Evolutionary conservation across 202 grass and related monocot species (phyloP).

Genomic region (Schoenoplectus triqueter): DNA sequence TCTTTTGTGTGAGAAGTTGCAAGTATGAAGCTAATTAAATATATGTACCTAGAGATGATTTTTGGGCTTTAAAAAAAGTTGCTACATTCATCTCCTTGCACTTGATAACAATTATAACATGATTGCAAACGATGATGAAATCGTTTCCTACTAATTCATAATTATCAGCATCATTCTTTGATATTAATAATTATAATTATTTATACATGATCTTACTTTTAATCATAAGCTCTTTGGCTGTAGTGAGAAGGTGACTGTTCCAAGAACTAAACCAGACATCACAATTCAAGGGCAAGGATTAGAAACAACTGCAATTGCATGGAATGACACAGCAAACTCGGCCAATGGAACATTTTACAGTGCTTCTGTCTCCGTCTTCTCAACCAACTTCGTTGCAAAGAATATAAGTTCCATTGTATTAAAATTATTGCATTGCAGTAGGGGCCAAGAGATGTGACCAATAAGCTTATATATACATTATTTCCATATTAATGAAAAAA

Average conservation of each 20-base stretch:
- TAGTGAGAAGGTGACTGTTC: conserved; percentile 85
- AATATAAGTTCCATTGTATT: conserved; percentile 94
- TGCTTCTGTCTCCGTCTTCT: conserved; percentile 59
- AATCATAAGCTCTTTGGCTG: not conserved
- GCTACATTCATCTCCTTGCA: not conserved
- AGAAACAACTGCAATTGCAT: conserved; percentile 61
- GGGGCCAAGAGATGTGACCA: not conserved
- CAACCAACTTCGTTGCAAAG: conserved; percentile 60
- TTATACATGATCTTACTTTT: not conserved
- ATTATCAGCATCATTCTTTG: not conserved
- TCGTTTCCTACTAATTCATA: not conserved
- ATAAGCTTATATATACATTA: conserved; percentile 12
- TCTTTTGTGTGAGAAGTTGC: not conserved
- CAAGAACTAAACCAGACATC: conserved; percentile 70
- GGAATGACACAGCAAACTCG: conserved; percentile 92
- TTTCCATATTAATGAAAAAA: not conserved
- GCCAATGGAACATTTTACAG: conserved; percentile 79
- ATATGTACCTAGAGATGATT: not conserved
- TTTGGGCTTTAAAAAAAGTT: not conserved
- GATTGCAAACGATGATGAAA: not conserved
- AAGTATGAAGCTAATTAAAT: not conserved
- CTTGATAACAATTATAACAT: not conserved
- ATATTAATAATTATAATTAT: not conserved
- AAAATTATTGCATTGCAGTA: not conserved
- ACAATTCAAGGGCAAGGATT: conserved; percentile 94